phyloP scores from a whole-genome alignment of 257 asterid genomes.

The Datura wrightii region DNA sequence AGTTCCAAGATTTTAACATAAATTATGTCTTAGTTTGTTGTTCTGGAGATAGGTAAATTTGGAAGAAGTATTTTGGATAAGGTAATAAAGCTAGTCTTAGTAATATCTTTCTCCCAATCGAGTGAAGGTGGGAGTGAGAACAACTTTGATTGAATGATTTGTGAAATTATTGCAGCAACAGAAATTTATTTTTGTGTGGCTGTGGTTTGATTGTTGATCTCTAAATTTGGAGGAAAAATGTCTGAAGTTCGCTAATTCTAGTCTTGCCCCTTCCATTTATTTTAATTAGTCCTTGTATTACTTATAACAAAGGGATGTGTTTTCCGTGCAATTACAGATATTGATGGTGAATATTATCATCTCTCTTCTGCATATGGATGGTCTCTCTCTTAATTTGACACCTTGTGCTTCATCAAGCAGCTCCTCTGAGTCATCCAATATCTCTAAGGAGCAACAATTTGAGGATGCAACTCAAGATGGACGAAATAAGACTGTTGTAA shows the following conservation, averaged over 20 bases:
- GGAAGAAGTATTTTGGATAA: constrained; percentile 21
- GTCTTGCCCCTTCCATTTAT: constrained; percentile 31
- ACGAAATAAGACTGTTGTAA: constrained; percentile 77
- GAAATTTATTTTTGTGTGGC: not conserved
- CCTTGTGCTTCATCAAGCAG: constrained; percentile 56
- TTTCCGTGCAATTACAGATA: constrained; percentile 54
- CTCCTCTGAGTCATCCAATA: constrained; percentile 53
- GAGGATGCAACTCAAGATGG: constrained; percentile 58
- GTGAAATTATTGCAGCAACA: constrained; percentile 5
- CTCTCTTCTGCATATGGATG: constrained; percentile 89
- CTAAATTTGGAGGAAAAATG: constrained; percentile 9
- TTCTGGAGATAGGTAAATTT: not conserved
- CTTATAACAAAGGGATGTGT: constrained; percentile 11
- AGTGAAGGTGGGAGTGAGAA: not conserved
- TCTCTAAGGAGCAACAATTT: constrained; percentile 48
- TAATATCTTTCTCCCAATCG: not conserved
- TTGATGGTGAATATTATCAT: constrained; percentile 81
- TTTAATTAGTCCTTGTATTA: constrained; percentile 37
- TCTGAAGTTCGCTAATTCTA: constrained; percentile 30
- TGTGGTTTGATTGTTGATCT: constrained; percentile 1
- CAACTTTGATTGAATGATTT: constrained; percentile 9
- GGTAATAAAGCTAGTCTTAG: not conserved
- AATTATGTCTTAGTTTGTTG: not conserved
- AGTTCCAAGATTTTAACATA: not conserved
- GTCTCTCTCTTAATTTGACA: constrained; percentile 61